These are phyloP conservation scores for Colletotrichum sp. DNA, from an alignment of 2,329 filamentous ascomycete genomes.

Conservation along the genomic window DNA sequence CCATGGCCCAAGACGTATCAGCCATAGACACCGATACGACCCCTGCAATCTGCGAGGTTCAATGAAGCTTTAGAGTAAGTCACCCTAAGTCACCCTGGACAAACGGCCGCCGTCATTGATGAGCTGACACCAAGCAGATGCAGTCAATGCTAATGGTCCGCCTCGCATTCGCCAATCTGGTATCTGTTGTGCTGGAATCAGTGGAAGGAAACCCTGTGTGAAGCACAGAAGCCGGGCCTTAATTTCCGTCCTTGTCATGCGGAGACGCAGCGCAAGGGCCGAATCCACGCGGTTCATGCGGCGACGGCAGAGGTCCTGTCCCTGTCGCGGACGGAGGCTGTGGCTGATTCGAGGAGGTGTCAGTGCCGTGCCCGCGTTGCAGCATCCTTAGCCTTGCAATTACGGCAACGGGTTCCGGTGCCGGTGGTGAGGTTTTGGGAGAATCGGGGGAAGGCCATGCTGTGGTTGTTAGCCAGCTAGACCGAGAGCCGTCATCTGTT, in stretches of 20 bases:
- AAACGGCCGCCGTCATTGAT: neutral
- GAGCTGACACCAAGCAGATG: neutral
- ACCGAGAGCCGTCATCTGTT: neutral
- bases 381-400: neutral
- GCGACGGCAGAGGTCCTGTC: neutral
- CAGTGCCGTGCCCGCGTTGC: neutral
- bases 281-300: neutral
- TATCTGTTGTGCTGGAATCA: neutral
- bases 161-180: neutral
- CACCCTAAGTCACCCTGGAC: neutral
- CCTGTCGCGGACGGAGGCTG: neutral
- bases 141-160: neutral
- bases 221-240: neutral
- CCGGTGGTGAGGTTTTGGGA: neutral
- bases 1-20: neutral
- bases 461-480: neutral
- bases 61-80: neutral
- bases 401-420: neutral
- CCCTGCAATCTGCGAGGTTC: neutral
- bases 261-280: neutral
- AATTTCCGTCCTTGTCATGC: slow-evolving; percentile 8
- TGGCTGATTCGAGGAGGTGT: neutral
- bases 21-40: neutral
- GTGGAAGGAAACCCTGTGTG: neutral
- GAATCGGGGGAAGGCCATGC: neutral